Base-by-base conservation (phyloP, 2,329 filamentous ascomycete genomes). In the Parastagonospora avenae region DNA sequence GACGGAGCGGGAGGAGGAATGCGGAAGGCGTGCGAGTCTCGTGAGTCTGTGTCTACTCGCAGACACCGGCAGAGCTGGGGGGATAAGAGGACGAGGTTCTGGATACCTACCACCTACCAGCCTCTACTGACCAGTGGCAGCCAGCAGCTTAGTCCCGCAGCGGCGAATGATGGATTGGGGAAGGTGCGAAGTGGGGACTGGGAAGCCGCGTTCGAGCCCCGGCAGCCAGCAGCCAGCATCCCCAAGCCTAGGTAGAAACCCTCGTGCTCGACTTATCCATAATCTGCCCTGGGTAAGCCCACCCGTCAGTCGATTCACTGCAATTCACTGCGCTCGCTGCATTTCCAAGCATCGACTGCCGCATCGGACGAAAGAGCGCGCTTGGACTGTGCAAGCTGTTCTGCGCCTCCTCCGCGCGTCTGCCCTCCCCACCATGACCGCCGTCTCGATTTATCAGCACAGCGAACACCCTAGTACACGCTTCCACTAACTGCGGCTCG, bases 371-470 rank as follows among this genome's bases (percentile, higher is more conserved):
- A 9, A 16, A 14, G 10, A 14, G 19, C 14, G 35, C 35, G 7
- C 7, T 37, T 14, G 14, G 14, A 16, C 14, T 8, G 9, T 4
- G 12, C 8, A 12, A 10, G 14, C 16, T 15, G n/a, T 12, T 19
- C 31, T 47, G 42, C 31, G 39, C 42, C 44, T 45, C 28, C 30
- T 41, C 50, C 44, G 33, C 19, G 19, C 45, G 37, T 36, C 46
- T 42, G 24, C 30, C 43, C 55, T 52, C 58, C 60, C 59, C 62
- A 60, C 57, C 39, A 57, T 52, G 44, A 11, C 46, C 41, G 32
- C 50, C 41, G 40, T 39, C 50, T 57, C 54, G 59, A 68, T 68
- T 68, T 67, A 64, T 68, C 63, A 68, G 65, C 65, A 66, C 42
- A 24, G 36, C 36, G n/a, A 54, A 42, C 28, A 48, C 33, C 32